Evolutionary conservation across 805 yeast species (phyloP).

Genomic region (Torulaspora microellipsoides): DNA sequence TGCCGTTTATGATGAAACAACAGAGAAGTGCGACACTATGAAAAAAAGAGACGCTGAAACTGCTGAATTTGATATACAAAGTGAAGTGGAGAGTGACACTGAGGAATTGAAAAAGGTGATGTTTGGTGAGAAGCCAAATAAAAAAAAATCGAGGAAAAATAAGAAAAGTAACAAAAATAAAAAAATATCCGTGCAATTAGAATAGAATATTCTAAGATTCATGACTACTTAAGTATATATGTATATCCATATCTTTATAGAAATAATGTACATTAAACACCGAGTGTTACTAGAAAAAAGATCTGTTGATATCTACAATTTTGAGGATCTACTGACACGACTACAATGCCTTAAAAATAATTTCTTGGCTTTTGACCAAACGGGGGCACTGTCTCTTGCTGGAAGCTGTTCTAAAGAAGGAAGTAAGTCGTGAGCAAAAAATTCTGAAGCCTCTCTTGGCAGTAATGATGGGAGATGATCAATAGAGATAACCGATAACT

Average conservation of each 20-base stretch:
- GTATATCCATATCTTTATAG: neutral
- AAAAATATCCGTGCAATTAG: slow-evolving; percentile 53
- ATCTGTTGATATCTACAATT: slow-evolving; percentile 29
- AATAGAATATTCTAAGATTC: slow-evolving; percentile 29
- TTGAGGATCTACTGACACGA: slow-evolving; percentile 51
- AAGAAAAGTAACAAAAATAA: slow-evolving; percentile 38
- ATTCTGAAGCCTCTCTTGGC: slow-evolving; percentile 97
- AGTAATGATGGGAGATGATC: slow-evolving; percentile 94
- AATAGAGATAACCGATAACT: slow-evolving; percentile 85
- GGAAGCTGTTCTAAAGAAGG: slow-evolving; percentile 87
- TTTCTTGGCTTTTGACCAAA: slow-evolving; percentile 85
- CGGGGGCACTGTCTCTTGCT: slow-evolving; percentile 75
- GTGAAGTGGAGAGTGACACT: slow-evolving; percentile 74
- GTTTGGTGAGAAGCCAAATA: slow-evolving; percentile 43
- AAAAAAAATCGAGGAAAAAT: slow-evolving; percentile 37
- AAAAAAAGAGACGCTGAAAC: slow-evolving; percentile 53
- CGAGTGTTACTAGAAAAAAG: neutral
- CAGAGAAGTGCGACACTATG: slow-evolving; percentile 71
- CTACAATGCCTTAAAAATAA: slow-evolving; percentile 81
- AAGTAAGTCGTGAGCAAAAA: slow-evolving; percentile 77
- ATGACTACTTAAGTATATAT: neutral
- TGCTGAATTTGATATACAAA: slow-evolving; percentile 55
- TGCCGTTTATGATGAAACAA: slow-evolving; percentile 64
- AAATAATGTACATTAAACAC: slow-evolving; percentile 11
- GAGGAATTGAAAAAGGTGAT: slow-evolving; percentile 57